These are phyloP conservation scores for Ganoderma leucocontextum DNA, from an alignment of 1,284 basidiomycete species.

Conservation along the genomic window DNA sequence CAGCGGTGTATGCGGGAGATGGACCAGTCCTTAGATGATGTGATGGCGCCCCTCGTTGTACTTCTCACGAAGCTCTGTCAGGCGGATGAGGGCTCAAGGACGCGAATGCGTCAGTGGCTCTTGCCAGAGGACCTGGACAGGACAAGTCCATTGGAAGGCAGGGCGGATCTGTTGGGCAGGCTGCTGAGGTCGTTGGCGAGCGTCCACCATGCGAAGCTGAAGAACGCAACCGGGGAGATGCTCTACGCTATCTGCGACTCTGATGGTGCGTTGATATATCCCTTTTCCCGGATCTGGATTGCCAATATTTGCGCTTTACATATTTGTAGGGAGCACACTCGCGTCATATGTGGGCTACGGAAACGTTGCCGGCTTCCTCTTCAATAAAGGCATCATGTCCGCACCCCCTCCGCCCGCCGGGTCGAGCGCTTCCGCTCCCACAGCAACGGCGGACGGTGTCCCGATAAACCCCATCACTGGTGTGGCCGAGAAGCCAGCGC, in stretches of 20 bases:
- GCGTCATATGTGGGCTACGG: slow-evolving; percentile 88
- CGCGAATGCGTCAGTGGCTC: slow-evolving; percentile 68
- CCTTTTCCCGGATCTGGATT: slow-evolving; percentile 3
- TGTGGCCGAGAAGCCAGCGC: slow-evolving; percentile 53
- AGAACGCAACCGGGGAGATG: slow-evolving; percentile 85
- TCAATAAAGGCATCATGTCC: slow-evolving; percentile 84
- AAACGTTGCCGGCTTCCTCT: slow-evolving; percentile 91
- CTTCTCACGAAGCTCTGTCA: slow-evolving; percentile 76
- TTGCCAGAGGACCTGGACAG: slow-evolving; percentile 84
- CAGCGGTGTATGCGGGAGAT: slow-evolving; percentile 56
- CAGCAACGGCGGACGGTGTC: slow-evolving; percentile 52
- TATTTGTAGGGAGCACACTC: slow-evolving; percentile 64
- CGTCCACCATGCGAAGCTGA: slow-evolving; percentile 75
- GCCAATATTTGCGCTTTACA: slow-evolving; percentile 3
- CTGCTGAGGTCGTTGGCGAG: slow-evolving; percentile 81
- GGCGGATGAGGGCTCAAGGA: slow-evolving; percentile 64
- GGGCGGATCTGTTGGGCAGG: slow-evolving; percentile 78
- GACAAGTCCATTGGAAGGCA: slow-evolving; percentile 73
- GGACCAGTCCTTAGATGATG: slow-evolving; percentile 74
- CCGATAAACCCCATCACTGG: slow-evolving; percentile 86
- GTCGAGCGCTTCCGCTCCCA: slow-evolving; percentile 45
- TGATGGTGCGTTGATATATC: slow-evolving; percentile 64
- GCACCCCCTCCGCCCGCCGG: slow-evolving; percentile 49
- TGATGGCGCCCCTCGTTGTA: slow-evolving; percentile 77
- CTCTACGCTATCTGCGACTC: slow-evolving; percentile 83